Evolutionary conservation across 148 eudicot species (phyloP).

Genomic region (Rhododendron henanense): DNA sequence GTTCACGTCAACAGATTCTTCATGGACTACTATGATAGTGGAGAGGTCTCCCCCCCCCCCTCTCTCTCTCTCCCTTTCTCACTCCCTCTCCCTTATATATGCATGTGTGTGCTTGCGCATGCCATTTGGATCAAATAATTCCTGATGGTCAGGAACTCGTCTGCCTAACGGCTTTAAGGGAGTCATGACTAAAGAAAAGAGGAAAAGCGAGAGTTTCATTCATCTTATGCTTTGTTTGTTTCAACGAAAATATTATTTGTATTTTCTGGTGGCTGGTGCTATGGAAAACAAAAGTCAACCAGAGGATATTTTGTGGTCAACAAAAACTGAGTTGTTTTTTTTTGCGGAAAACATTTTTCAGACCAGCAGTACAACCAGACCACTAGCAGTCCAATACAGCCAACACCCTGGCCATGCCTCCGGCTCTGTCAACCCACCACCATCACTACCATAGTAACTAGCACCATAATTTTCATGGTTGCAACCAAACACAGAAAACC

Average conservation of each 20-base stretch:
- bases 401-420: background rate
- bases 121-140: background rate
- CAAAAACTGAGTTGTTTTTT: background rate
- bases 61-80: background rate
- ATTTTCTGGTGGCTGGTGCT: background rate
- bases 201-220: background rate
- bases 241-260: background rate
- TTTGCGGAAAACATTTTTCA: background rate
- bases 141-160: background rate
- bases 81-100: background rate
- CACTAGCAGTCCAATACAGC: background rate
- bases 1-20: constrained; percentile 83
- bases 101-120: no score
- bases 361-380: background rate
- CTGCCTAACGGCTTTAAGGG: background rate
- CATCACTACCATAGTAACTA: background rate
- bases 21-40: constrained; percentile 93
- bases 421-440: background rate
- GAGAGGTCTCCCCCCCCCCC: constrained; percentile 54
- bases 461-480: background rate
- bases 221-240: background rate
- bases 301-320: background rate
- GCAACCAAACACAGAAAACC: background rate
- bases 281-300: background rate
- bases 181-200: background rate